These are phyloP conservation scores for Malassezia sp. DNA, from an alignment of 1,284 basidiomycete genomes.

Conservation along the genomic window DNA sequence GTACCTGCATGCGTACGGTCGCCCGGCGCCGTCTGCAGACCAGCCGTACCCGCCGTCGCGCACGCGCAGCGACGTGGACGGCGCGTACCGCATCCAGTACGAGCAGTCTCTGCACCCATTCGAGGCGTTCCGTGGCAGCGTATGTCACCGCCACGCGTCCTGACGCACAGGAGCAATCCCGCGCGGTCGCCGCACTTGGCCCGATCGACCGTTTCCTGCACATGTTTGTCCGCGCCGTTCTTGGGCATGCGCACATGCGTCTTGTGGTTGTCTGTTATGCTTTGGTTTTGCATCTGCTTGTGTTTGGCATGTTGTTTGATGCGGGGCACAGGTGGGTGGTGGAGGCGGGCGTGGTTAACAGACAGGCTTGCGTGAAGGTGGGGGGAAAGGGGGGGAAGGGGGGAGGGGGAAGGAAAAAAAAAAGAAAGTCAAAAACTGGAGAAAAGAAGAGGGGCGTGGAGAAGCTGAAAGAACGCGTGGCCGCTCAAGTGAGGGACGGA, in stretches of 20 bases:
- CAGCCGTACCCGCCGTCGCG: constrained; percentile 49
- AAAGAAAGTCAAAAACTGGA: not conserved
- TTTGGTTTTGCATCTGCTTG: constrained; percentile 61
- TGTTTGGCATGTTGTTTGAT: constrained; percentile 56
- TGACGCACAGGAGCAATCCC: constrained; percentile 65
- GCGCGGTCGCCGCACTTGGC: constrained; percentile 81
- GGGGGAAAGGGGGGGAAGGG: not conserved
- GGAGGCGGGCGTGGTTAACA: too few relatives aligned
- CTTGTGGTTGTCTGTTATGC: constrained; percentile 74
- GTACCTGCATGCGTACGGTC: constrained; percentile 30
- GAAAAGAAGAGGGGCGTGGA: too few relatives aligned
- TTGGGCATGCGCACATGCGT: constrained; percentile 62
- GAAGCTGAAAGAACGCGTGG: too few relatives aligned
- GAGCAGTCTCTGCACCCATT: constrained; percentile 96
- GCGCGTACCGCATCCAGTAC: constrained; percentile 71
- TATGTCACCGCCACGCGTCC: constrained; percentile 51
- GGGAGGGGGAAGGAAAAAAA: not conserved
- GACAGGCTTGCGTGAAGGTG: too few relatives aligned
- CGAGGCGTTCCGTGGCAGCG: constrained; percentile 84
- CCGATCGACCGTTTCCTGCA: constrained; percentile 80
- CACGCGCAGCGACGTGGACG: constrained; percentile 51
- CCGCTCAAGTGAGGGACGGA: too few relatives aligned
- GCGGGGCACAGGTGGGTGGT: constrained; percentile 17
- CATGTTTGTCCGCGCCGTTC: constrained; percentile 67
- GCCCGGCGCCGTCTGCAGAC: not conserved